Percentiles rank a stretch among this genome's conserved stretches.
Evolutionary conservation across 1,139 yeast genomes (phyloP).

Genomic region (Meyerozyma elateridarum): DNA sequence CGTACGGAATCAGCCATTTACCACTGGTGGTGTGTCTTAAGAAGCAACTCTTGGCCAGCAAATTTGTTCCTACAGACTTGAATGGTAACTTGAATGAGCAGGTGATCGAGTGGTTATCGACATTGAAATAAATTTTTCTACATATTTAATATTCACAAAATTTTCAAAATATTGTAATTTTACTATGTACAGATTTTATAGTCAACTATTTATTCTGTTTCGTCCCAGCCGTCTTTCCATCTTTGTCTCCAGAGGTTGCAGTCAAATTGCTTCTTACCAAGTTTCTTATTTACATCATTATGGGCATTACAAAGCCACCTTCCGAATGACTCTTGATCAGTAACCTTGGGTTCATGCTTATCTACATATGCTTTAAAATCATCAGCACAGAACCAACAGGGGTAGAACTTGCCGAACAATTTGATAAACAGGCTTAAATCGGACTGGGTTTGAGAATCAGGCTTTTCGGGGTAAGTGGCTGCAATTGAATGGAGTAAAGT

Average conservation of each 20-base stretch:
- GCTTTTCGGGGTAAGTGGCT: constrained; percentile 77
- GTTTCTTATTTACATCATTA: constrained; percentile 77
- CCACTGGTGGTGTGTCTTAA: constrained; percentile 67
- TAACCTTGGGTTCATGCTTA: constrained; percentile 60
- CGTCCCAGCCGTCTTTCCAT: constrained; percentile 82
- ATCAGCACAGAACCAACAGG: constrained; percentile 91
- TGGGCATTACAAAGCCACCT: constrained; percentile 94
- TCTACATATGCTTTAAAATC: constrained; percentile 69
- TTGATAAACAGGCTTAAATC: constrained; percentile 69
- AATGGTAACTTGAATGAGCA: constrained; percentile 47
- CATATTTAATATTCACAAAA: too few species aligned
- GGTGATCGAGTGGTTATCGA: constrained; percentile 45
- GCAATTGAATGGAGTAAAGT: constrained; percentile 87
- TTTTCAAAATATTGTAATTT: too few species aligned
- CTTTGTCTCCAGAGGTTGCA: constrained; percentile 88
- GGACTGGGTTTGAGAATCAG: constrained; percentile 55
- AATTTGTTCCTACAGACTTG: constrained; percentile 38
- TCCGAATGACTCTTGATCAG: constrained; percentile 75
- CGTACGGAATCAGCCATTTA: constrained; percentile 52
- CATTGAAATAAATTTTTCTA: background rate
- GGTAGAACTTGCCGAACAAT: constrained; percentile 77
- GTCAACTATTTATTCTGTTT: constrained; percentile 9
- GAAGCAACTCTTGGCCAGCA: constrained; percentile 60
- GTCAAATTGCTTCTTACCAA: constrained; percentile 82
- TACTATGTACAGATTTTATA: constrained; percentile 1